Evolutionary conservation across 2,329 filamentous ascomycete species (phyloP).

Genomic region (Fusarium sp.): DNA sequence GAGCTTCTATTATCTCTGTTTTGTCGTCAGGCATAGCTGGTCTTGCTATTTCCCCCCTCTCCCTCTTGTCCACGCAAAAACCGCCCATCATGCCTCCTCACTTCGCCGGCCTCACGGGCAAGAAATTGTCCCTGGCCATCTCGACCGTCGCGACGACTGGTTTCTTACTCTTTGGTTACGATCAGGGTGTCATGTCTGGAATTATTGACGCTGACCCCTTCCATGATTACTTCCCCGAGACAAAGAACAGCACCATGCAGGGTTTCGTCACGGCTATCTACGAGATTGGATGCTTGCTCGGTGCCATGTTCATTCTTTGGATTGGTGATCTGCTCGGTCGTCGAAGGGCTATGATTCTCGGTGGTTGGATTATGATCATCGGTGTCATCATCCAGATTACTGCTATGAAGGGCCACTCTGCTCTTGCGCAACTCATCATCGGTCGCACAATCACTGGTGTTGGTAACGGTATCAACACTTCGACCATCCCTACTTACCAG

Average conservation of each 20-base stretch:
- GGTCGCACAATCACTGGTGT: conserved; percentile 65
- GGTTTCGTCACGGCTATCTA: conserved; percentile 64
- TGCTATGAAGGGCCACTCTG: conserved; percentile 52
- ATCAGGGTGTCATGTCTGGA: conserved; percentile 67
- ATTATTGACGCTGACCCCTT: conserved; percentile 66
- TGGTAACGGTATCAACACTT: conserved; percentile 64
- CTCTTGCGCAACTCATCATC: conserved; percentile 64
- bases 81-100: conserved; percentile 61
- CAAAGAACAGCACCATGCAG: conserved; percentile 62
- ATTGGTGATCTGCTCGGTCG: conserved; percentile 67
- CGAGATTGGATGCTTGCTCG: conserved; percentile 65
- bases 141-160: conserved; percentile 74
- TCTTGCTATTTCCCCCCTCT: conserved; percentile 21
- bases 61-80: background rate
- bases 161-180: conserved; percentile 72
- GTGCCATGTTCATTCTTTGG: conserved; percentile 63
- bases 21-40: conserved; percentile 38
- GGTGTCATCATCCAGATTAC: conserved; percentile 71
- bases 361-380: conserved; percentile 69
- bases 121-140: conserved; percentile 67
- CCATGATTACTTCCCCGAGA: conserved; percentile 60
- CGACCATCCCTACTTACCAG: conserved; percentile 68
- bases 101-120: conserved; percentile 71
- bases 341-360: conserved; percentile 68
- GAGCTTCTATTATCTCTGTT: conserved; percentile 19